Conservation (phyloP, 345 rosid genomes). For the Dipteronia sinensis region DNA sequence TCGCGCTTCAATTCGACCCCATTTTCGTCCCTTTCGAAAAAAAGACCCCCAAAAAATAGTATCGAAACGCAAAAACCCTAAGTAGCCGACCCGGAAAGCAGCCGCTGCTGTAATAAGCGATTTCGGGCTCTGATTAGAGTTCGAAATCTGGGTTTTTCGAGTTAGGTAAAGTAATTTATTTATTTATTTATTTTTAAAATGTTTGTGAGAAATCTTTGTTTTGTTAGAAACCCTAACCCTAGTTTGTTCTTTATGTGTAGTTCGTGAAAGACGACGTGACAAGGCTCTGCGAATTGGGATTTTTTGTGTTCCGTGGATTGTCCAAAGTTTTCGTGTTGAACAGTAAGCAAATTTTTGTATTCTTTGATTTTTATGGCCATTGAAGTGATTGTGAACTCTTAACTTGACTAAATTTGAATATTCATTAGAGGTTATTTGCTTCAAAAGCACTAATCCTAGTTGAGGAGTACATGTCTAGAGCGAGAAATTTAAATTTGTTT, state of each 20-base stretch:
- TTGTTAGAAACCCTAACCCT: background rate
- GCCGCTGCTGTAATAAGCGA: background rate
- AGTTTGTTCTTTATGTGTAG: background rate
- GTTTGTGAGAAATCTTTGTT: background rate
- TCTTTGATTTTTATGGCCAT: background rate
- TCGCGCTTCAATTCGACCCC: background rate
- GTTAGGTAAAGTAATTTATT: background rate
- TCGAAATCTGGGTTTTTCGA: background rate
- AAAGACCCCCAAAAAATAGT: background rate
- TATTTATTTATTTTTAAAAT: background rate
- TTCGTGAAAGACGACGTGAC: background rate
- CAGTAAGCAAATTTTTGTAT: background rate
- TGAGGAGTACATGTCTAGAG: background rate
- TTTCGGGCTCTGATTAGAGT: background rate
- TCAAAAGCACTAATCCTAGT: too few species aligned
- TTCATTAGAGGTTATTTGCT: background rate
- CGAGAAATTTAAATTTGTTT: background rate
- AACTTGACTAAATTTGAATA: background rate
- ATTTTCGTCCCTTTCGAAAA: background rate
- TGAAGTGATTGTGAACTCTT: background rate
- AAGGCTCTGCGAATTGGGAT: background rate
- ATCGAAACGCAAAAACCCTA: constrained; percentile 10
- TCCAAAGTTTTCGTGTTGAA: background rate
- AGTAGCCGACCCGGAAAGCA: background rate
- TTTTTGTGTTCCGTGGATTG: background rate